These are phyloP conservation scores for Petunia axillaris DNA, from an alignment of 257 asterid genomes.

Conservation along the genomic window DNA sequence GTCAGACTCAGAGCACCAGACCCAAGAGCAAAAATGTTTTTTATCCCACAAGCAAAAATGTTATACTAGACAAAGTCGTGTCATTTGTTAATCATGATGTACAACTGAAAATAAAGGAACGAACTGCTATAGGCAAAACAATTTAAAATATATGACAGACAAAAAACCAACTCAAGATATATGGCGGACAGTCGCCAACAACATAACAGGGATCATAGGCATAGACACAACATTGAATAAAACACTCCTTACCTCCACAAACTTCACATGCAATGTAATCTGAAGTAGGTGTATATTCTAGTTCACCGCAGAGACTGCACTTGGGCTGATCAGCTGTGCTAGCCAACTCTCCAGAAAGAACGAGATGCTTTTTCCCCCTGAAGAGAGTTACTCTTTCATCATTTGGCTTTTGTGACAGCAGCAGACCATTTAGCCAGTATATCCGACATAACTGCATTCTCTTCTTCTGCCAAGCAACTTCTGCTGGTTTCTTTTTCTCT, in stretches of 20 bases:
- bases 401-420: conserved; percentile 59
- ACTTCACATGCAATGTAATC: conserved; percentile 75
- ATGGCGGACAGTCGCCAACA: conserved; percentile 26
- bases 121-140: conserved; percentile 12
- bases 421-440: conserved; percentile 87
- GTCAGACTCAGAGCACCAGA: neutral
- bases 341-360: conserved; percentile 51
- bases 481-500: conserved; percentile 40
- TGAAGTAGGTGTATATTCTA: conserved; percentile 55
- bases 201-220: conserved; percentile 8
- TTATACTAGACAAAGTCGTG: neutral
- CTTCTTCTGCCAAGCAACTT: conserved; percentile 53
- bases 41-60: conserved; percentile 6
- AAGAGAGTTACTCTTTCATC: conserved; percentile 61
- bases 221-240: neutral
- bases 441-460: conserved; percentile 56
- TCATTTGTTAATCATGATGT: conserved; percentile 3
- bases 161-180: conserved; percentile 14
- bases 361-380: conserved; percentile 59
- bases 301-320: conserved; percentile 78
- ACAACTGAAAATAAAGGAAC: conserved; percentile 4
- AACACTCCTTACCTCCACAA: conserved; percentile 73
- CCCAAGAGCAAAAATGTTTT: conserved; percentile 11
- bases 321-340: conserved; percentile 46
- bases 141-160: neutral